phyloP scores from a whole-genome alignment of 176 grass and related monocot species.

The Tillandsia leiboldiana region DNA sequence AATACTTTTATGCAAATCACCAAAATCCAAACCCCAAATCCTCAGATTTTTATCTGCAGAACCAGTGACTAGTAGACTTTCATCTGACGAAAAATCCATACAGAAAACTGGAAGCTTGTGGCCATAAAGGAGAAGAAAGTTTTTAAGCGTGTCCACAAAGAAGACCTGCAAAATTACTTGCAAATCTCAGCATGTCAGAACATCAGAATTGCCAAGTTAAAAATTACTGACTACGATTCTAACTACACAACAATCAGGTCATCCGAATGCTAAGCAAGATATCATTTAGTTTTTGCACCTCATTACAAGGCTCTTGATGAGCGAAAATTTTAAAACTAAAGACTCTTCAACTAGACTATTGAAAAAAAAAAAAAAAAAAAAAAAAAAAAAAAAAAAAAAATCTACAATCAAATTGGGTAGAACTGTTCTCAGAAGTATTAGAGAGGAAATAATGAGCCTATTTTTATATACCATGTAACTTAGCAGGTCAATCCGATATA shows the following conservation, averaged over 20 bases:
- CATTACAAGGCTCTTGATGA: too few relatives aligned
- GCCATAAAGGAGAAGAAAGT: conserved; percentile 59
- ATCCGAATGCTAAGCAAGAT: too few relatives aligned
- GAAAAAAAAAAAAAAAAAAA: too few relatives aligned
- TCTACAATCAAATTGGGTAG: too few relatives aligned
- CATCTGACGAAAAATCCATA: conserved; percentile 94
- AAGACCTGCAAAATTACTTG: conserved; percentile 54
- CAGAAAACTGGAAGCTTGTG: conserved; percentile 94
- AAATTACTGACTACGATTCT: conserved; percentile 6
- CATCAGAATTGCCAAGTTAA: conserved; percentile 7
- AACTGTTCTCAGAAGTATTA: too few relatives aligned
- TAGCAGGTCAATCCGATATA: too few relatives aligned
- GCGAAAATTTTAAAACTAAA: too few relatives aligned
- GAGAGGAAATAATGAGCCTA: too few relatives aligned
- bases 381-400: too few relatives aligned
- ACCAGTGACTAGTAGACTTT: conserved; percentile 75
- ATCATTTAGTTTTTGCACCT: too few relatives aligned
- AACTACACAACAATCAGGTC: not conserved
- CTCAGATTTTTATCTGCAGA: conserved; percentile 94
- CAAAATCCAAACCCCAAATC: conserved; percentile 98
- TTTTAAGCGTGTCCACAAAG: conserved; percentile 71
- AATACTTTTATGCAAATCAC: conserved; percentile 81
- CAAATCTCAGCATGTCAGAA: conserved; percentile 6
- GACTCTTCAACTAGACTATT: too few relatives aligned
- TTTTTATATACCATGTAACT: too few relatives aligned